Percentiles rank a stretch among this genome's conserved stretches.
Evolutionary conservation across 495 filamentous ascomycete species (phyloP).

Genomic region (Neurospora hispaniola): DNA sequence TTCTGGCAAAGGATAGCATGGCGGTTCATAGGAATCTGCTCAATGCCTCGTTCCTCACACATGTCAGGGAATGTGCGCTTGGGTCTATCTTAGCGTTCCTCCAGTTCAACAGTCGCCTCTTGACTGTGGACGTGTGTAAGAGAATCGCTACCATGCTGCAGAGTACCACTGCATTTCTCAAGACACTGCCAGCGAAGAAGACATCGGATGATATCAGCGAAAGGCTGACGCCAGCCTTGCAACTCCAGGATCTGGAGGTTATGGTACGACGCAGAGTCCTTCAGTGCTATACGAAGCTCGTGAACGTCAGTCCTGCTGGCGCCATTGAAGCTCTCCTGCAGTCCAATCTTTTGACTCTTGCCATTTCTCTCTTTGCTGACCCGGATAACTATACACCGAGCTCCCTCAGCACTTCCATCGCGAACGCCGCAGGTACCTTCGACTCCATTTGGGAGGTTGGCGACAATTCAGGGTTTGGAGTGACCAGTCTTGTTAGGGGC

Average conservation of each 20-base stretch:
- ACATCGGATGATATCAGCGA: conserved; percentile 80
- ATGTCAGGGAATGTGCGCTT: conserved; percentile 91
- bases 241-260: conserved; percentile 80
- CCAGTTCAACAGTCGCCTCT: conserved; percentile 81
- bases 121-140: conserved; percentile 92
- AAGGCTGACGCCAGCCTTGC: conserved; percentile 73
- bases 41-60: conserved; percentile 85
- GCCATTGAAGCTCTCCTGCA: conserved; percentile 79
- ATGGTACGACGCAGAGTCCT: conserved; percentile 91
- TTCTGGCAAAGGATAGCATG: conserved; percentile 74
- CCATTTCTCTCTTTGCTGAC: conserved; percentile 85
- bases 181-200: conserved; percentile 71
- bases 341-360: conserved; percentile 85
- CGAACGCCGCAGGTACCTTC: conserved; percentile 78
- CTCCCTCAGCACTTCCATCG: conserved; percentile 84
- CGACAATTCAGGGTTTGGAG: conserved; percentile 89
- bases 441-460: conserved; percentile 90
- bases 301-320: conserved; percentile 71
- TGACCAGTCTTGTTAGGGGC: conserved; percentile 73
- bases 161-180: conserved; percentile 81
- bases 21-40: conserved; percentile 67
- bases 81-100: conserved; percentile 87
- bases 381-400: conserved; percentile 77
- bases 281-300: conserved; percentile 86
- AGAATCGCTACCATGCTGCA: conserved; percentile 90